phyloP scores from a whole-genome alignment of 2,329 filamentous ascomycete genomes.

The Penicillium hordei region DNA sequence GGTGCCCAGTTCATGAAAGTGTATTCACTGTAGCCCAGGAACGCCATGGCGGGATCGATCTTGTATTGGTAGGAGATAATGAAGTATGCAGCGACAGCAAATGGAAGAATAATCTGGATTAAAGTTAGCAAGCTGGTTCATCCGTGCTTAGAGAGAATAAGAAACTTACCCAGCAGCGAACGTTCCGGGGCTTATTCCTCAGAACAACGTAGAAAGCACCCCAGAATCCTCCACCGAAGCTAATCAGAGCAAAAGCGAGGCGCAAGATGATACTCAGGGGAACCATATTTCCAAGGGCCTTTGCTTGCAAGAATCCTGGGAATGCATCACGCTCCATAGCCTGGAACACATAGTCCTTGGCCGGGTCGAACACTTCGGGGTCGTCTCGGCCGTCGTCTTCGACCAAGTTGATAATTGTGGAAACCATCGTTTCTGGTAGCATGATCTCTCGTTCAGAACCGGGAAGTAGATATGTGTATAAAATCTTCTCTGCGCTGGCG shows the following conservation, averaged over 20 bases:
- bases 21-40: conserved; percentile 92
- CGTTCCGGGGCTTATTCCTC: conserved; percentile 70
- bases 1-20: conserved; percentile 89
- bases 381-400: conserved; percentile 91
- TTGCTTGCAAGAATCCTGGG: conserved; percentile 90
- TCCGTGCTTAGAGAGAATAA: conserved; percentile 7
- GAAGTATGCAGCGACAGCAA: conserved; percentile 85
- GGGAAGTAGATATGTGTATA: conserved; percentile 95
- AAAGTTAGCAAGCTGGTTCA: conserved; percentile 18
- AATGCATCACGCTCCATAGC: conserved; percentile 99
- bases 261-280: conserved; percentile 84
- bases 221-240: conserved; percentile 93
- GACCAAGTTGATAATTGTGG: conserved; percentile 81
- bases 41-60: conserved; percentile 84
- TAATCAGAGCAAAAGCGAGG: conserved; percentile 77
- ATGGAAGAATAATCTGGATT: conserved; percentile 74
- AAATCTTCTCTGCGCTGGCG: conserved; percentile 92
- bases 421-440: conserved; percentile 80
- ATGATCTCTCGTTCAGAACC: conserved; percentile 97
- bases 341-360: conserved; percentile 99
- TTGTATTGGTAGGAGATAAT: conserved; percentile 93
- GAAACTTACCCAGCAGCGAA: conserved; percentile 76
- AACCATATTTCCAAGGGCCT: conserved; percentile 92
- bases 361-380: conserved; percentile 93
- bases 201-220: conserved; percentile 91